Conservation (phyloP, 495 filamentous ascomycete species). For the Cladorrhinum samala region DNA sequence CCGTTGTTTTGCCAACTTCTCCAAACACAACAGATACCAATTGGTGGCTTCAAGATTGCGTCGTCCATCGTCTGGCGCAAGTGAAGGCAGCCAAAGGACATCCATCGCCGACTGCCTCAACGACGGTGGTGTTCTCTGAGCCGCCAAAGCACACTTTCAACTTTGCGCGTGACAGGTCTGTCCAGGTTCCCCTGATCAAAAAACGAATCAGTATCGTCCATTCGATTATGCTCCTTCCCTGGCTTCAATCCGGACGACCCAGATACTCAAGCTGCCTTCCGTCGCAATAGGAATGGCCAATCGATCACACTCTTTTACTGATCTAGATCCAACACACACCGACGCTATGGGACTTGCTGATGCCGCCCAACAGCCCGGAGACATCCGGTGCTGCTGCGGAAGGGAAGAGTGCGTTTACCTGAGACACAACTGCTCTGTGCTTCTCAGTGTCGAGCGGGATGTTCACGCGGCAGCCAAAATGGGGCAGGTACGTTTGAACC, state of each 20-base stretch:
- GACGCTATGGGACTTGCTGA: conserved; percentile 14
- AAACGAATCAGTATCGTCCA: no score
- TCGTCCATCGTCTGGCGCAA: background rate
- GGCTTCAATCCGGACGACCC: conserved; percentile 3
- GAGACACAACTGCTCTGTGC: conserved; percentile 67
- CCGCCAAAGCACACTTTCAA: no score
- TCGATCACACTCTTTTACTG: conserved; percentile 1
- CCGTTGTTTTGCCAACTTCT: background rate
- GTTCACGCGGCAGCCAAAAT: conserved; percentile 76
- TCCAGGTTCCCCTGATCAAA: no score
- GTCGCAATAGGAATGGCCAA: conserved; percentile 23
- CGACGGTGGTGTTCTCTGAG: background rate
- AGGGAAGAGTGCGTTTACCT: conserved; percentile 71
- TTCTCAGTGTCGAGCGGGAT: conserved; percentile 78
- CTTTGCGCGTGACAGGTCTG: no score
- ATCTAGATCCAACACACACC: conserved; percentile 3
- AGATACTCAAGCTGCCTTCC: conserved; percentile 4
- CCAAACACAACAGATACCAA: no score
- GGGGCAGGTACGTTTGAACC: conserved; percentile 66
- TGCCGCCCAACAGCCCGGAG: conserved; percentile 9
- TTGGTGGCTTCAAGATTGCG: no score
- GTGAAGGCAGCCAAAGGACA: background rate
- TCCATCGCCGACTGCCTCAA: background rate
- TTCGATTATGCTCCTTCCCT: conserved; percentile 16
- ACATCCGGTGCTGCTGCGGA: conserved; percentile 73